A percentile compares a stretch with the other conserved stretches of the same genome.
phyloP scores from a whole-genome alignment of 441 rosid genomes.

The Kokia cookei region DNA sequence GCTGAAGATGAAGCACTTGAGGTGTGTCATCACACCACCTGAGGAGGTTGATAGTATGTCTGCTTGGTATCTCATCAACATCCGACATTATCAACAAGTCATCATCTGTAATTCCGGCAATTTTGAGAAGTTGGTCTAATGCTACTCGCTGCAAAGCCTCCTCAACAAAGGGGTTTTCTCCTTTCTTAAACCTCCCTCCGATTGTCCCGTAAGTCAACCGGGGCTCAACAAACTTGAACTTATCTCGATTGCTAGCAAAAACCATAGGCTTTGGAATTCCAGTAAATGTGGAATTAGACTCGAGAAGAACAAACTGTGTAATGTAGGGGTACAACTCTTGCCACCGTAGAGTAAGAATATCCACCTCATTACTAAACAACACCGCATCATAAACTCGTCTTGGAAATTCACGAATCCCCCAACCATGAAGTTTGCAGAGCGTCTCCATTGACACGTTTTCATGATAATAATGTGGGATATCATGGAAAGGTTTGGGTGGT shows the following conservation, averaged over 20 bases:
- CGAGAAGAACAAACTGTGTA: constrained; percentile 79
- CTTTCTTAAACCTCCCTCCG: constrained; percentile 75
- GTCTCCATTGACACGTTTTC: constrained; percentile 68
- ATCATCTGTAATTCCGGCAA: constrained; percentile 88
- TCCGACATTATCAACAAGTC: constrained; percentile 94
- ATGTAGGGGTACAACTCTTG: constrained; percentile 77
- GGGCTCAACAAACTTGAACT: constrained; percentile 65
- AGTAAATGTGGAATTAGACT: constrained; percentile 82
- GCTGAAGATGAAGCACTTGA: constrained; percentile 60
- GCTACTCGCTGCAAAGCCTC: constrained; percentile 92
- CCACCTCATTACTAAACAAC: constrained; percentile 79
- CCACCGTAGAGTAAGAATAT: constrained; percentile 78
- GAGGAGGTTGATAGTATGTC: constrained; percentile 83
- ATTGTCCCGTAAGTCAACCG: constrained; percentile 82
- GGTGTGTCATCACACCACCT: constrained; percentile 93
- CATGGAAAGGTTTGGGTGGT: constrained; percentile 75
- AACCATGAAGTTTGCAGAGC: constrained; percentile 87
- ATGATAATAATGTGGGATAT: constrained; percentile 80
- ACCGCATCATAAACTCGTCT: constrained; percentile 86
- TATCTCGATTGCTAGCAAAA: constrained; percentile 57
- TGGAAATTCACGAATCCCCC: constrained; percentile 75
- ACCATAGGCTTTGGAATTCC: constrained; percentile 63
- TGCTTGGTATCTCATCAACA: constrained; percentile 93
- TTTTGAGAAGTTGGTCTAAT: constrained; percentile 66
- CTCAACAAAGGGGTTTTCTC: constrained; percentile 82